Conservation (phyloP, 2,329 filamentous ascomycete species). For the Colletotrichum nymphaeae region DNA sequence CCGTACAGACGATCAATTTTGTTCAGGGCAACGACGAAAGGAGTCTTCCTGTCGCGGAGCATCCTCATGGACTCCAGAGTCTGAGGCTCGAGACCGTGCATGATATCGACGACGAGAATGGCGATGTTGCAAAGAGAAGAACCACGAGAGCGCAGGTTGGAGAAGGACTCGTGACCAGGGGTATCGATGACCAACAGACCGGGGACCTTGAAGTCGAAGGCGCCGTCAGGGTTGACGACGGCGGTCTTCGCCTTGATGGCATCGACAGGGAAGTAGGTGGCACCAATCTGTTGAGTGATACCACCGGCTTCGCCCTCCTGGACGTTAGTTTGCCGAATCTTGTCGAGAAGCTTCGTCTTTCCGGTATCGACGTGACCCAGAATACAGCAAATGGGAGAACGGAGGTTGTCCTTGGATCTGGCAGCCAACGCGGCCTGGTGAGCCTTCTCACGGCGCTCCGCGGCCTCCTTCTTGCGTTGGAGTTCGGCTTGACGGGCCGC, state of each 20-base stretch:
- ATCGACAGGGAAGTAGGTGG: conserved; percentile 97
- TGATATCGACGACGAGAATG: conserved; percentile 98
- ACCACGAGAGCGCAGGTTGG: conserved; percentile 94
- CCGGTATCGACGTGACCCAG: conserved; percentile 99
- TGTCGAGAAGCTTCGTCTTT: conserved; percentile 99
- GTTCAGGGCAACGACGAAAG: conserved; percentile 98
- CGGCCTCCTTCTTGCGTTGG: conserved; percentile 87
- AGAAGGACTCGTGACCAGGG: conserved; percentile 99
- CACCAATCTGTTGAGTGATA: conserved; percentile 99
- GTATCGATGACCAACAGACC: conserved; percentile 98
- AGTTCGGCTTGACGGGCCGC: conserved; percentile 79
- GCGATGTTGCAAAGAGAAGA: conserved; percentile 99
- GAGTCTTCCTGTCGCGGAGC: conserved; percentile 91
- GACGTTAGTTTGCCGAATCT: conserved; percentile 97
- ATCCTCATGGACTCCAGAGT: conserved; percentile 97
- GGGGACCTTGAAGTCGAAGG: conserved; percentile 97
- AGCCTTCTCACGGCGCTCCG: conserved; percentile 87
- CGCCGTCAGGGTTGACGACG: conserved; percentile 90
- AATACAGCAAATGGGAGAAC: conserved; percentile 99
- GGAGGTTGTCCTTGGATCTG: conserved; percentile 91
- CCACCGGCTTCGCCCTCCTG: conserved; percentile 99
- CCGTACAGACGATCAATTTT: conserved; percentile 99
- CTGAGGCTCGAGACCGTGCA: conserved; percentile 98
- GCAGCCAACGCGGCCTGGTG: conserved; percentile 93
- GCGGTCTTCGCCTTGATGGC: conserved; percentile 92